Evolutionary conservation across 1,284 basidiomycete species (phyloP).

Genomic region (Leccinum fallax): DNA sequence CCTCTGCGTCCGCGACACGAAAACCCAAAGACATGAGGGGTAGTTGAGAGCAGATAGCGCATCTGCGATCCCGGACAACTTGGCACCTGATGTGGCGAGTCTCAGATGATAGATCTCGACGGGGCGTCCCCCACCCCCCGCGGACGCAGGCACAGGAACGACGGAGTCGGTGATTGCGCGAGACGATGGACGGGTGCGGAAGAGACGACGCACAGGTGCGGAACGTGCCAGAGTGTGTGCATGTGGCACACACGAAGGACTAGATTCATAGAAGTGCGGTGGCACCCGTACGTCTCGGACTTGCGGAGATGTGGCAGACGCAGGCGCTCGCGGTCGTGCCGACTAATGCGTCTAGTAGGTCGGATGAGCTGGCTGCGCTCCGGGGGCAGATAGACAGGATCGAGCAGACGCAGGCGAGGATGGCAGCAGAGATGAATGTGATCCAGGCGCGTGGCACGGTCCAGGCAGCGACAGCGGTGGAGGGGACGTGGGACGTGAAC

Average conservation of each 20-base stretch:
- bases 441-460: conserved; percentile 17
- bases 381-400: conserved; percentile 17
- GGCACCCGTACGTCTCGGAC: no score
- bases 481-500: not conserved
- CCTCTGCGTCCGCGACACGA: no score
- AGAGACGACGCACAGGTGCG: not conserved
- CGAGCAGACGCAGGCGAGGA: conserved; percentile 18
- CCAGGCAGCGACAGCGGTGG: not conserved
- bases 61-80: no score
- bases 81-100: no score
- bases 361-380: conserved; percentile 20
- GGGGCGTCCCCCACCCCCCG: no score
- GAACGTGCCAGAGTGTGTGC: no score
- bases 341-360: conserved; percentile 13
- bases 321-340: conserved; percentile 39
- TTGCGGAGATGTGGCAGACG: conserved; percentile 6
- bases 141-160: conserved; percentile 27
- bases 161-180: conserved; percentile 12
- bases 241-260: no score
- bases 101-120: no score
- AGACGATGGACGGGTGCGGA: not conserved
- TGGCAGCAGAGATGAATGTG: conserved; percentile 17
- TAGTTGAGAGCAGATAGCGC: no score
- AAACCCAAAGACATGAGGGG: no score
- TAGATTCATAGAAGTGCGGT: no score